Evolutionary conservation across 2,329 filamentous ascomycete genomes (phyloP).

Genomic region (Trichothecium sympodiale): DNA sequence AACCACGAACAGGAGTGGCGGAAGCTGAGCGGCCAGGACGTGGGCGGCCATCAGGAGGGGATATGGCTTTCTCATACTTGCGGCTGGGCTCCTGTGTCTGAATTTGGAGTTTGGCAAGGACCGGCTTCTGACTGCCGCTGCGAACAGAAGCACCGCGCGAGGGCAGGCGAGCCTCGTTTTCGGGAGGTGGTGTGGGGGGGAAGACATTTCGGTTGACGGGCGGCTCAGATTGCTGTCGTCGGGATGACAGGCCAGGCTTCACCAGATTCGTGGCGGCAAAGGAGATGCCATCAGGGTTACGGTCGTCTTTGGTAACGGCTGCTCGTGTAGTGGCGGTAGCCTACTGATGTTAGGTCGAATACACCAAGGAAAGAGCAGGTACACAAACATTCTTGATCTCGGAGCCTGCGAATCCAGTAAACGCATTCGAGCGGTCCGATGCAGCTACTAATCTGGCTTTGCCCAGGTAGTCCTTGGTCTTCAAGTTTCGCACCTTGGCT

Average conservation of each 20-base stretch:
- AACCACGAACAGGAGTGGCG: conserved; percentile 30
- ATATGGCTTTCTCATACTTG: conserved; percentile 41
- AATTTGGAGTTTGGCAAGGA: conserved; percentile 53
- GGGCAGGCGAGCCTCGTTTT: conserved; percentile 54
- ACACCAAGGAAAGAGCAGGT: background rate
- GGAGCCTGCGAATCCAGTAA: conserved; percentile 69
- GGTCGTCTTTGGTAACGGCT: conserved; percentile 60
- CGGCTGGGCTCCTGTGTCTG: conserved; percentile 41
- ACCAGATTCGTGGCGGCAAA: conserved; percentile 90
- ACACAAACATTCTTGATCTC: conserved; percentile 61
- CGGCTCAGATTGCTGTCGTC: conserved; percentile 77
- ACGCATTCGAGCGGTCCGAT: conserved; percentile 68
- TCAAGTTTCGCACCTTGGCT: conserved; percentile 95
- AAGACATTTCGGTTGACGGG: conserved; percentile 72
- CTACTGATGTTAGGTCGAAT: background rate
- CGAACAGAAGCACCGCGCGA: conserved; percentile 50
- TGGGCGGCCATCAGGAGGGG: conserved; percentile 29
- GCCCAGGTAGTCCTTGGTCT: conserved; percentile 94
- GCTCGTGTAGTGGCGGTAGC: conserved; percentile 27
- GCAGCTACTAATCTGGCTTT: conserved; percentile 91
- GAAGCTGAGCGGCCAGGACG: conserved; percentile 32
- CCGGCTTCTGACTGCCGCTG: conserved; percentile 43
- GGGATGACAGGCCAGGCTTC: conserved; percentile 69
- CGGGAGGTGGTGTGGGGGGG: conserved; percentile 95
- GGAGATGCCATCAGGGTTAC: conserved; percentile 73